Conservation (phyloP, 2,329 filamentous ascomycete species). For the Microascus cirrosus region DNA sequence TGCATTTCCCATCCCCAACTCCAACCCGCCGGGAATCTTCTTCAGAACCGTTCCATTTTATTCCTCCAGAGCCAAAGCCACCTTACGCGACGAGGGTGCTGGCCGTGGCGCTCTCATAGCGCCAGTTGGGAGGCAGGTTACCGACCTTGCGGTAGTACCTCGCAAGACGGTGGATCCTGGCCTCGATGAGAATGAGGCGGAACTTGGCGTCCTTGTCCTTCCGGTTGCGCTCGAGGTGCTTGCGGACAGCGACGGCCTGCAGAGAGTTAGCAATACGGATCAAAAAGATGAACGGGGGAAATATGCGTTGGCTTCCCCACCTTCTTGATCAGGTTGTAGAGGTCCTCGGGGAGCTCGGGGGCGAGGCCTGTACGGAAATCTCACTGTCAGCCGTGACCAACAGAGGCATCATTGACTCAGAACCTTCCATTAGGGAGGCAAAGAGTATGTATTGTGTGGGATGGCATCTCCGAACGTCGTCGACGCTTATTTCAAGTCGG, state of each 20-base stretch:
- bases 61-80: neutral
- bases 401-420: slow-evolving; percentile 53
- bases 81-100: slow-evolving; percentile 83
- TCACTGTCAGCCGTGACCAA: slow-evolving; percentile 90
- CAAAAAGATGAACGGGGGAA: neutral
- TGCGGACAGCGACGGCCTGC: slow-evolving; percentile 93
- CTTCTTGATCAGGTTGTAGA: slow-evolving; percentile 99
- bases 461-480: slow-evolving; percentile 17
- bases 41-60: neutral
- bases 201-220: slow-evolving; percentile 99
- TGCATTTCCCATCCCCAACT: slow-evolving; percentile 5
- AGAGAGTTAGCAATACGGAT: neutral
- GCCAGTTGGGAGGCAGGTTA: slow-evolving; percentile 84
- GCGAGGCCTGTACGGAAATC: slow-evolving; percentile 81
- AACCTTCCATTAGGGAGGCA: neutral
- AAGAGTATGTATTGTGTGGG: neutral
- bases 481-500: slow-evolving; percentile 10
- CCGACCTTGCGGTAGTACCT: slow-evolving; percentile 98
- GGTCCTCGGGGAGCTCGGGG: slow-evolving; percentile 96
- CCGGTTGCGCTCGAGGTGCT: slow-evolving; percentile 99
- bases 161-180: slow-evolving; percentile 98
- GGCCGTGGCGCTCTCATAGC: slow-evolving; percentile 96
- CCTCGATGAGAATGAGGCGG: slow-evolving; percentile 99
- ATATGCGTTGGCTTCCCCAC: slow-evolving; percentile 28
- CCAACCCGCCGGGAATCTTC: neutral